Conservation (phyloP, 2,329 filamentous ascomycete species). For the Ophiostoma fasciatum region DNA sequence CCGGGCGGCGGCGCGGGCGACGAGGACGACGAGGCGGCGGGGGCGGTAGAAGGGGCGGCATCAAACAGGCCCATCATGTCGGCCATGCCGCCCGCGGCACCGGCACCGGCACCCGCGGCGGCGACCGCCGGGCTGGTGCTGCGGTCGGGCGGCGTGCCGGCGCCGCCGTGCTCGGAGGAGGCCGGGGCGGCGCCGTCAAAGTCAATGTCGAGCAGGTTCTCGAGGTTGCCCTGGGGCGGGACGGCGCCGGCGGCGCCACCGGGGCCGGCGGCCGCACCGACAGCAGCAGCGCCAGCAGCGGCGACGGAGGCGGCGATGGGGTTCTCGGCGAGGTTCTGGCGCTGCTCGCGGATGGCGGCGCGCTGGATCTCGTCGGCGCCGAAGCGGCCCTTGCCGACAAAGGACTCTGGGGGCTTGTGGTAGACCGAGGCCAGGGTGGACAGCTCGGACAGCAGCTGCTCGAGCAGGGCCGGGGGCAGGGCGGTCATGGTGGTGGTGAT, state of each 20-base stretch:
- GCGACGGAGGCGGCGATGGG: constrained; percentile 78
- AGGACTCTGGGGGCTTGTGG: constrained; percentile 96
- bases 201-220: constrained; percentile 70
- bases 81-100: constrained; percentile 34
- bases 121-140: constrained; percentile 43
- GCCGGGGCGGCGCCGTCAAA: constrained; percentile 77
- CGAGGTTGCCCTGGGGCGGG: constrained; percentile 57
- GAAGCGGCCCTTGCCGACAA: constrained; percentile 86
- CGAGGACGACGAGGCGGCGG: constrained; percentile 20
- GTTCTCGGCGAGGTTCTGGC: constrained; percentile 83
- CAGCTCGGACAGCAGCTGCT: constrained; percentile 79
- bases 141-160: constrained; percentile 54
- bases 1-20: constrained; percentile 25
- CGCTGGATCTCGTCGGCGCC: constrained; percentile 89
- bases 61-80: constrained; percentile 60
- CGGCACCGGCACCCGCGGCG: constrained; percentile 20
- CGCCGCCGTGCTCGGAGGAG: constrained; percentile 47
- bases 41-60: constrained; percentile 35
- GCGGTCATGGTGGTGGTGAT: constrained; percentile 91
- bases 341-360: constrained; percentile 91
- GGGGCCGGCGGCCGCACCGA: constrained; percentile 18
- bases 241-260: constrained; percentile 34
- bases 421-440: constrained; percentile 95
- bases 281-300: constrained; percentile 43
- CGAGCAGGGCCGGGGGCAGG: constrained; percentile 66